Conservation (phyloP, 352 stramenopile species). For the Ochromonadaceae sp. region DNA sequence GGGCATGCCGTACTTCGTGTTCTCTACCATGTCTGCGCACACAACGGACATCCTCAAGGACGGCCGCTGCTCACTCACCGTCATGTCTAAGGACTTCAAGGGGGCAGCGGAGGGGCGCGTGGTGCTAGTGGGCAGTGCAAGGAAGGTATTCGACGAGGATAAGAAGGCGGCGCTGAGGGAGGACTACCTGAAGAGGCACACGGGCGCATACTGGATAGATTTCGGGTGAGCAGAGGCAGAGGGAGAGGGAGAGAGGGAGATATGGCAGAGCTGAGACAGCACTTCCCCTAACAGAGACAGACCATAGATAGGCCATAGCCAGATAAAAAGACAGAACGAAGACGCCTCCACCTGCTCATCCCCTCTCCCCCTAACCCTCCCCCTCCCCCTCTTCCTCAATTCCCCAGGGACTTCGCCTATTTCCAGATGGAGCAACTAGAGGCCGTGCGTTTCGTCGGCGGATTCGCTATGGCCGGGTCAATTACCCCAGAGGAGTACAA, state of each 20-base stretch:
- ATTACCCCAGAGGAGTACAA: slow-evolving; percentile 28
- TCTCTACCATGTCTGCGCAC: slow-evolving; percentile 33
- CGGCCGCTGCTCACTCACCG: slow-evolving; percentile 22
- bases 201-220: slow-evolving; percentile 31
- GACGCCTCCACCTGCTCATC: too few relatives aligned
- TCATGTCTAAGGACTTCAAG: slow-evolving; percentile 32
- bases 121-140: slow-evolving; percentile 25
- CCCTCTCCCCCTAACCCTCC: too few relatives aligned
- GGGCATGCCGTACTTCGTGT: slow-evolving; percentile 29
- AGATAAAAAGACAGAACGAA: too few relatives aligned
- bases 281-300: neutral
- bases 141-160: slow-evolving; percentile 19
- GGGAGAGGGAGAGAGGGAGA: neutral
- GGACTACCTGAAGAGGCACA: slow-evolving; percentile 32
- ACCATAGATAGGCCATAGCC: too few relatives aligned
- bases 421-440: slow-evolving; percentile 33
- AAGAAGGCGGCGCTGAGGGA: slow-evolving; percentile 17
- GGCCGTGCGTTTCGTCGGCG: slow-evolving; percentile 31
- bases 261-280: neutral
- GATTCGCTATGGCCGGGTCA: slow-evolving; percentile 31
- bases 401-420: slow-evolving; percentile 25
- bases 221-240: slow-evolving; percentile 21
- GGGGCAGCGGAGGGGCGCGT: slow-evolving; percentile 29
- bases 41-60: slow-evolving; percentile 25
- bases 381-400: too few relatives aligned